Evolutionary conservation across 768 basidiomycete species (phyloP).

Genomic region (Russula sp.): DNA sequence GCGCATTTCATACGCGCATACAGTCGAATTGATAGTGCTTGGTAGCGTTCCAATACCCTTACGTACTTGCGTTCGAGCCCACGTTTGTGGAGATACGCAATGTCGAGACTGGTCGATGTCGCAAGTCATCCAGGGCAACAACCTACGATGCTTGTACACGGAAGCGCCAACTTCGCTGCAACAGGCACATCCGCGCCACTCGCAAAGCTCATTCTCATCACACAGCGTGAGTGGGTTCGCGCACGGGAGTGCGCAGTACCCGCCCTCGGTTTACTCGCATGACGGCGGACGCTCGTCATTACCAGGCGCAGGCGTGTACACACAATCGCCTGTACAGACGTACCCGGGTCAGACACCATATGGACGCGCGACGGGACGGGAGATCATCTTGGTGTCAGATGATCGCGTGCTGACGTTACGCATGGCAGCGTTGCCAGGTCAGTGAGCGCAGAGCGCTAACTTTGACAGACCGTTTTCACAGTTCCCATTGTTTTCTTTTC

Average conservation of each 20-base stretch:
- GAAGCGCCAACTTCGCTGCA: slow-evolving; percentile 87
- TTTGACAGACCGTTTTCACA: not conserved
- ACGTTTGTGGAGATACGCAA: slow-evolving; percentile 96
- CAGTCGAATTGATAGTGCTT: not conserved
- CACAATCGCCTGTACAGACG: slow-evolving; percentile 38
- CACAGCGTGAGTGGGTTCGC: slow-evolving; percentile 15
- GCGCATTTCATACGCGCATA: not conserved
- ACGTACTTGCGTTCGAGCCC: slow-evolving; percentile 94
- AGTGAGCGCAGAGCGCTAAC: slow-evolving; percentile 23
- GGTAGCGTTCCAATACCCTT: slow-evolving; percentile 91
- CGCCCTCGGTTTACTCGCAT: not conserved
- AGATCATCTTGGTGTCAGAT: slow-evolving; percentile 87
- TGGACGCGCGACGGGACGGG: slow-evolving; percentile 53
- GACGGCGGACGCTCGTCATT: slow-evolving; percentile 24
- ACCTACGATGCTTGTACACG: slow-evolving; percentile 86
- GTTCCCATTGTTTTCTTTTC: no score
- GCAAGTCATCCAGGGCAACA: slow-evolving; percentile 93
- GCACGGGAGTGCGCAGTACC: slow-evolving; percentile 9
- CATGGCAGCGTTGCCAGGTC: slow-evolving; percentile 41
- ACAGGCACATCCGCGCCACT: slow-evolving; percentile 47
- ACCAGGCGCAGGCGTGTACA: slow-evolving; percentile 1
- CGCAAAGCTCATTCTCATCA: slow-evolving; percentile 23
- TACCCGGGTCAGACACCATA: slow-evolving; percentile 41
- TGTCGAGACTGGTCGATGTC: slow-evolving; percentile 89
- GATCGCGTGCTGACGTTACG: slow-evolving; percentile 77